A percentile compares a stretch with the other conserved stretches of the same genome.
phyloP scores from a whole-genome alignment of 2,329 filamentous ascomycete genomes.

The Aspergillus amoenus region DNA sequence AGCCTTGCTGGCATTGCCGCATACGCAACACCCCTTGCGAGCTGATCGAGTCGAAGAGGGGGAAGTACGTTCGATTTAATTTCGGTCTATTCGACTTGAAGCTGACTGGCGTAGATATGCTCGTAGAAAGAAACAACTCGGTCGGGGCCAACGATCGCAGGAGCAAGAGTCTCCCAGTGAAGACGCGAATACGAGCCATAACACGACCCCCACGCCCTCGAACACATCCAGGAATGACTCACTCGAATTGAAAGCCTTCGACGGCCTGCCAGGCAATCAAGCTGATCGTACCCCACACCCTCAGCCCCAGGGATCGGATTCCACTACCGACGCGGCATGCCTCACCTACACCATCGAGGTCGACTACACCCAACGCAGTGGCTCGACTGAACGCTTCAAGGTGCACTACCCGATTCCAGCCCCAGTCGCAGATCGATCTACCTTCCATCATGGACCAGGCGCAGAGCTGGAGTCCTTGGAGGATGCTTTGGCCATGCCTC shows the following conservation, averaged over 20 bases:
- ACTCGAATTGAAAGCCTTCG: rapidly evolving
- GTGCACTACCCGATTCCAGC: background rate
- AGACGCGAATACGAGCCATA: no score
- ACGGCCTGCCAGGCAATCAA: background rate
- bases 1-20: slow-evolving; percentile 26
- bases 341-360: background rate
- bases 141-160: background rate
- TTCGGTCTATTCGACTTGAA: background rate
- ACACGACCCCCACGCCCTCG: no score
- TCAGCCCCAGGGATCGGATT: background rate
- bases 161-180: no score
- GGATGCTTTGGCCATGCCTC: background rate
- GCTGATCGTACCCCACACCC: background rate
- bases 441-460: background rate
- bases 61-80: slow-evolving; percentile 18
- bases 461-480: background rate
- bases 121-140: slow-evolving; percentile 4
- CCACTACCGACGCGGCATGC: no score
- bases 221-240: no score
- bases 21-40: slow-evolving; percentile 19
- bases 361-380: background rate
- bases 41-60: slow-evolving; percentile 24
- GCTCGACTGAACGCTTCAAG: background rate
- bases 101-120: slow-evolving; percentile 3
- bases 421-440: background rate